Evolutionary conservation across 306 rosid species (phyloP).

Genomic region (Prunus persica): DNA sequence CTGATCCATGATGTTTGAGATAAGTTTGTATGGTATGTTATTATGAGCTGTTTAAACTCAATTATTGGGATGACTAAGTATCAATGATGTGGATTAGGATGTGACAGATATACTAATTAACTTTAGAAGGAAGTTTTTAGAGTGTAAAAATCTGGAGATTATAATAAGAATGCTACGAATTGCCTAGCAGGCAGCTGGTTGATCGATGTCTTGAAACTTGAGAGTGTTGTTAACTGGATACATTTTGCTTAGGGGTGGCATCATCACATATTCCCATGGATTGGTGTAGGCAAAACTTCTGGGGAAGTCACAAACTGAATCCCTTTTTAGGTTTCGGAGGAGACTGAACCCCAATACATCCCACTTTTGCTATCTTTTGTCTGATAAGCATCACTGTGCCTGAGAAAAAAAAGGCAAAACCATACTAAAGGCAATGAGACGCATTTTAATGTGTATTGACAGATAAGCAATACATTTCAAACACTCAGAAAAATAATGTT

Average conservation of each 20-base stretch:
- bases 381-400: not conserved
- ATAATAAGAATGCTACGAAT: not conserved
- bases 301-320: not conserved
- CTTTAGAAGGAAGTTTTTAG: not conserved
- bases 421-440: not conserved
- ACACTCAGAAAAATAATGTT: no score
- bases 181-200: not conserved
- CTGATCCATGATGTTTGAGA: not conserved
- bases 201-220: slow-evolving; percentile 14
- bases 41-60: not conserved
- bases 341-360: slow-evolving; percentile 1
- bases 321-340: not conserved
- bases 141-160: not conserved
- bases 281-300: not conserved
- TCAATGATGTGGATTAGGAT: not conserved
- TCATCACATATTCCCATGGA: not conserved
- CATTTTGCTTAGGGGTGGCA: not conserved
- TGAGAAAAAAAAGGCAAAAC: not conserved
- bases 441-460: not conserved
- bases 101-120: not conserved
- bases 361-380: not conserved
- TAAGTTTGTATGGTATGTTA: not conserved
- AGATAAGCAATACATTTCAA: not conserved
- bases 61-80: not conserved
- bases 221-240: not conserved